A percentile compares a stretch with the other conserved stretches of the same genome.
These are phyloP conservation scores for Hypoxylon trugodes DNA, from an alignment of 495 filamentous ascomycete genomes.

Conservation along the genomic window DNA sequence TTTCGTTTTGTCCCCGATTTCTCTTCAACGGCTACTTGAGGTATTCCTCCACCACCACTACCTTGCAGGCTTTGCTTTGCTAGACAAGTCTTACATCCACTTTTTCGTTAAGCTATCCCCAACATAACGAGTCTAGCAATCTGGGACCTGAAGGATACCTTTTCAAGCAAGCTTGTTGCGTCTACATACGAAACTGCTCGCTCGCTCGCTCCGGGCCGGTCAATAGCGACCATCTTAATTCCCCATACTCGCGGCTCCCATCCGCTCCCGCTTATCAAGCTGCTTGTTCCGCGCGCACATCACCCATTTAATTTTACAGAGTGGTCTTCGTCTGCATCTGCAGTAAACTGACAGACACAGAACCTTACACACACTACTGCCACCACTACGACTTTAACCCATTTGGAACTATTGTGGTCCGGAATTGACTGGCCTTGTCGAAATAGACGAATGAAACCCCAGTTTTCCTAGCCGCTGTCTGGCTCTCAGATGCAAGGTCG, in stretches of 20 bases:
- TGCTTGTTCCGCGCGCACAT: conserved; percentile 18
- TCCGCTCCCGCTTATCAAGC: conserved; percentile 32
- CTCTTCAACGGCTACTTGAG: conserved; percentile 27
- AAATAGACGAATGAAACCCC: conserved; percentile 54
- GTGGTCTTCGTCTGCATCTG: background rate
- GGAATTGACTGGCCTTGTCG: conserved; percentile 39
- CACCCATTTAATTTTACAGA: conserved; percentile 16
- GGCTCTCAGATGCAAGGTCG: conserved; percentile 53
- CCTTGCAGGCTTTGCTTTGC: conserved; percentile 14
- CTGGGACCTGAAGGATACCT: conserved; percentile 25
- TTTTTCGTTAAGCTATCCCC: conserved; percentile 26
- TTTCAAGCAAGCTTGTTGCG: conserved; percentile 11
- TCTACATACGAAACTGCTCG: conserved; percentile 31
- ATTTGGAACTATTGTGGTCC: conserved; percentile 39
- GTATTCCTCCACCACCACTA: conserved; percentile 27
- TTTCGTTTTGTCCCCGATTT: conserved; percentile 29
- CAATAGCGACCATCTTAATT: conserved; percentile 41
- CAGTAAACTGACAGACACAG: conserved; percentile 2
- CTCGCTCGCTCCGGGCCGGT: conserved; percentile 40
- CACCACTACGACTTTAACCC: conserved; percentile 20
- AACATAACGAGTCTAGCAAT: conserved; percentile 11
- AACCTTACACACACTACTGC: background rate
- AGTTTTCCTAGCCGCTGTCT: conserved; percentile 54
- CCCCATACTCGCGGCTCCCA: conserved; percentile 40
- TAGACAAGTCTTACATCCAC: conserved; percentile 25